phyloP scores from a whole-genome alignment of 1,139 yeast genomes.

The Keqinozyma sinolaborantium region DNA sequence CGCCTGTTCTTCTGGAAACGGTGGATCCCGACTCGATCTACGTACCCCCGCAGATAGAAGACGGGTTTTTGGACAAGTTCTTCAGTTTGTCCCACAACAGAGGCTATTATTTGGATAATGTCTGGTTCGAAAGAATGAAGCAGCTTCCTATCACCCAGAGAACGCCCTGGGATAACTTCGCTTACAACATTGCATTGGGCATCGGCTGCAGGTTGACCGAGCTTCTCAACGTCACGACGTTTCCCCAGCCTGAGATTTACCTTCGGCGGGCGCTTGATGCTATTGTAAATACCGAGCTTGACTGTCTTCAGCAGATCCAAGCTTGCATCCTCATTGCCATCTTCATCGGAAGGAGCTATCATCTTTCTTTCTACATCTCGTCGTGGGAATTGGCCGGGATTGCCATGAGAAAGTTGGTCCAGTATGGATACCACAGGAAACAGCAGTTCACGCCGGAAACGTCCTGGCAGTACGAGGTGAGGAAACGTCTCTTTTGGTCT shows the following conservation, averaged over 20 bases:
- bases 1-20: slow-evolving; percentile 6
- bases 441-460: slow-evolving; percentile 6
- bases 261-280: slow-evolving; percentile 10
- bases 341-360: slow-evolving; percentile 12
- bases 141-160: slow-evolving; percentile 1
- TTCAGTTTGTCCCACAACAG: slow-evolving; percentile 14
- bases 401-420: slow-evolving; percentile 12
- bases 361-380: slow-evolving; percentile 11
- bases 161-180: slow-evolving; percentile 10
- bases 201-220: slow-evolving; percentile 13
- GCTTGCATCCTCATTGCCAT: slow-evolving; percentile 10
- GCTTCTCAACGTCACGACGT: slow-evolving; percentile 8
- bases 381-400: slow-evolving; percentile 14
- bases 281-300: slow-evolving; percentile 7
- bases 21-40: slow-evolving; percentile 2
- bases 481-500: slow-evolving; percentile 13
- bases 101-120: slow-evolving; percentile 10
- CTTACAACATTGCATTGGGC: slow-evolving; percentile 10
- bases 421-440: slow-evolving; percentile 10
- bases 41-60: slow-evolving; percentile 7
- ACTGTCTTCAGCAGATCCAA: slow-evolving; percentile 10
- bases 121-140: slow-evolving; percentile 8
- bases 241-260: slow-evolving; percentile 11
- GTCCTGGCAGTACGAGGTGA: slow-evolving; percentile 11
- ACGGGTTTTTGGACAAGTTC: slow-evolving; percentile 7